A percentile compares a stretch with the other conserved stretches of the same genome.
Conservation (phyloP, 441 rosid species). For the Bruguiera hainesii region DNA sequence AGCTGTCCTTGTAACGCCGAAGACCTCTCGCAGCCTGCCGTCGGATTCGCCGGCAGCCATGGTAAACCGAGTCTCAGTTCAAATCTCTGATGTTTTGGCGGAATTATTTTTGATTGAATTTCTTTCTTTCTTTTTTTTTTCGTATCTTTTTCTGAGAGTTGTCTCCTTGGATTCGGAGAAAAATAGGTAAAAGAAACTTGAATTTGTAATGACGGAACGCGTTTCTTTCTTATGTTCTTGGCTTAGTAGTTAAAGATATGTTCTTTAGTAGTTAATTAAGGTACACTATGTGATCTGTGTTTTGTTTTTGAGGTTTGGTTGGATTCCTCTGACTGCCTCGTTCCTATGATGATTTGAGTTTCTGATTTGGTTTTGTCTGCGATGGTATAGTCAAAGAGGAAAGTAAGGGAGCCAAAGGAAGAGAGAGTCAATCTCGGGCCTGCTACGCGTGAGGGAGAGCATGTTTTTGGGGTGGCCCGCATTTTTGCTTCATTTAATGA, state of each 20-base stretch:
- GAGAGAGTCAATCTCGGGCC: conserved; percentile 73
- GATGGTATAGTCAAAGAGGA: conserved; percentile 50
- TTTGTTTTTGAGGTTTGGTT: too few relatives aligned
- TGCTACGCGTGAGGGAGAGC: conserved; percentile 56
- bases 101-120: background rate
- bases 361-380: background rate
- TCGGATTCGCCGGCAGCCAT: background rate
- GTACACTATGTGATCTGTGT: too few relatives aligned
- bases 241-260: too few relatives aligned
- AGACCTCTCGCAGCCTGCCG: background rate
- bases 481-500: conserved; percentile 79
- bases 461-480: conserved; percentile 76
- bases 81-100: background rate
- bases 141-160: too few relatives aligned
- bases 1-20: background rate
- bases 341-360: background rate
- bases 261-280: too few relatives aligned
- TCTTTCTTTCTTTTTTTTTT: background rate
- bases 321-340: background rate
- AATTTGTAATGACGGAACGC: too few relatives aligned
- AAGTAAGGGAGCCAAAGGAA: conserved; percentile 70
- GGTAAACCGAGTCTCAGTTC: conserved; percentile 9
- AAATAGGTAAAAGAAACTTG: background rate
- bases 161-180: background rate
- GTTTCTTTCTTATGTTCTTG: too few relatives aligned